Base-by-base conservation (phyloP, 2,329 filamentous ascomycete genomes). In the Kalaharituber pfeilii region DNA sequence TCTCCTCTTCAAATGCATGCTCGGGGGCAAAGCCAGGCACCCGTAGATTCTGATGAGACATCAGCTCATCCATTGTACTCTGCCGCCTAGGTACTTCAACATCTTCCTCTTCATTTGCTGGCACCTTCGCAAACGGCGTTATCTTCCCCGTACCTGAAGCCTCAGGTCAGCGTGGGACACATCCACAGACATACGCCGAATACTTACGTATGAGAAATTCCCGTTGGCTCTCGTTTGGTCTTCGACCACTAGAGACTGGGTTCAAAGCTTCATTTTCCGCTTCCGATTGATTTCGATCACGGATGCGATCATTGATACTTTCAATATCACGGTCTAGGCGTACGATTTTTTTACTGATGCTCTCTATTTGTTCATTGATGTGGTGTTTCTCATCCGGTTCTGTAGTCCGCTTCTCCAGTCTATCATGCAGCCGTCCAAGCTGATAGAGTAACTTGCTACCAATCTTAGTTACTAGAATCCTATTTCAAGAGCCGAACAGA, bases 91-190 rank as follows among this genome's bases (percentile, higher is more conserved):
- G 29, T 33, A n/a, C 29, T 25, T 47, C 42, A 15, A 84, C 84
- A 55, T 86, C 82, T 65, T 94, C 87, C 0, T 84, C 86, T 73
- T 65, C 24, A 64, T 73, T 1, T 80, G 71, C 75, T 25, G 79
- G 79, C 62, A 94, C 77, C 59, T 82, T 84, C 6, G 87, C 84
- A 65, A 98, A 98, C 0, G 91, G 91, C 0, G 91, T 98, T 62
- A 98, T 96, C 69, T 96, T 96, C 57, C 91, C 91, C 0, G 89
- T 98, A 11, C 57, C 57, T 60, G 50, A 7, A 51, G 36, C n/a
- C 7, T 39, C 7, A 25, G n/a, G 29, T 56, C 33, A 58, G 51
- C 30, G 45, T 44, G 22, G 6, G 6, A n/a, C 3, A 2, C 22
- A 33, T 50, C 18, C 30, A 27, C 6, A 30, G 5, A 15, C 18